Base-by-base conservation (phyloP, 2,329 filamentous ascomycete genomes). In the Xylaria sp. region DNA sequence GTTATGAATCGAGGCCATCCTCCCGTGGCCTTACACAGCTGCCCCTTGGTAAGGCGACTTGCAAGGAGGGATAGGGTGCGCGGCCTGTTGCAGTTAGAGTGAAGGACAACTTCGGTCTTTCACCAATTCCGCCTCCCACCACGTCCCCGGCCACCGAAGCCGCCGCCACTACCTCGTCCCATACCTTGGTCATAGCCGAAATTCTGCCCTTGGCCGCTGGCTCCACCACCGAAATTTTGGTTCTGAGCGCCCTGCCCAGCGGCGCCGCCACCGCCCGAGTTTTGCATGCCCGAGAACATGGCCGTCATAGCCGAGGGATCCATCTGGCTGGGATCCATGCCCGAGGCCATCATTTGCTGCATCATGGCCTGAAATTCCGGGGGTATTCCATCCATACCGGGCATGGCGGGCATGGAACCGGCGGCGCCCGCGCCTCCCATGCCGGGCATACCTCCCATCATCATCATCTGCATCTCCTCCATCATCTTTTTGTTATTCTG, bases 401-500 rank as follows among this genome's bases (percentile, higher is more conserved):
- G 74, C 82, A 88, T 87, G 61, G 78, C 71, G n/a, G 77, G 61
- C 75, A 79, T 79, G 14, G 77, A 76, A 24, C 65, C 71, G 27
- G 70, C 74, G 19, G 73, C 77, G 21, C 76, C 81, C 9, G 71
- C 76, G 24, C 75, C 75, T 27, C 74, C 73, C 73, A 81, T 80
- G 6, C 80, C 81, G 0, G 80, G 78, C 83, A 86, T 85, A 2
- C 79, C 77, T n/a, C 77, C 81, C 87, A 90, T 90, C 87, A 90
- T 89, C 87, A 90, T 89, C 78, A 80, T 86, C 74, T 87, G 87
- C 81, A 90, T 87, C 48, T 91, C 89, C 70, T 91, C 88, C 81
- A 90, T 88, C 87, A 91, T 92, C 83, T 95, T 97, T 81, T 97
- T 94, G 74, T 88, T 88, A 72, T 86, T 89, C 62, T 84, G 82